Evolutionary conservation across 2,329 filamentous ascomycete genomes (phyloP).

Genomic region (Penicillium hordei): DNA sequence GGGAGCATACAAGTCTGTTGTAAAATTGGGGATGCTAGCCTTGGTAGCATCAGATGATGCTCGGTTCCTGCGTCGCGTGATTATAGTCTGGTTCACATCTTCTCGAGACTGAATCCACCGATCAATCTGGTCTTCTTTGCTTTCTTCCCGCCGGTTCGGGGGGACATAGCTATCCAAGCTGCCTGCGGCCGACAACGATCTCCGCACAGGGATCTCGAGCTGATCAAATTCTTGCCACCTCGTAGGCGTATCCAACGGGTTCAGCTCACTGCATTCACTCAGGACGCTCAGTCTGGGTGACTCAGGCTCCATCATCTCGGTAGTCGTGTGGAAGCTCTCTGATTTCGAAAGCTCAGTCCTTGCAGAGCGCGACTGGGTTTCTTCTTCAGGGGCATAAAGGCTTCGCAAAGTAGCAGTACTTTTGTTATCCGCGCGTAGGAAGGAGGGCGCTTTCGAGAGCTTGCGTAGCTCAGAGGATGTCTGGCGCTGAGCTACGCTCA

Average conservation of each 20-base stretch:
- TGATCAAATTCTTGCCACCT: constrained; percentile 25
- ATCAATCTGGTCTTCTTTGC: constrained; percentile 29
- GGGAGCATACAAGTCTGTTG: constrained; percentile 26
- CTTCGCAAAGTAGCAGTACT: constrained; percentile 43
- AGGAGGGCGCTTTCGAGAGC: constrained; percentile 40
- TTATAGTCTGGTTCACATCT: constrained; percentile 19
- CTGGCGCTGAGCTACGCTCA: constrained; percentile 15
- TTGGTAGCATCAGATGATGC: constrained; percentile 25
- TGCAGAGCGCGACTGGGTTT: constrained; percentile 27
- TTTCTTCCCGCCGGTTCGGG: constrained; percentile 19
- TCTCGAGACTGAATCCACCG: constrained; percentile 34
- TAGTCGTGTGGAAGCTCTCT: constrained; percentile 39
- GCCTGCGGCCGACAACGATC: constrained; percentile 13
- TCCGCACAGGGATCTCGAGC: constrained; percentile 33
- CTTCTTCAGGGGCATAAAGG: constrained; percentile 35
- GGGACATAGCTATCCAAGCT: constrained; percentile 20
- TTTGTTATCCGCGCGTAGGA: constrained; percentile 38
- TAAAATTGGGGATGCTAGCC: constrained; percentile 21
- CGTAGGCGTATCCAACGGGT: constrained; percentile 31
- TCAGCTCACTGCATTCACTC: constrained; percentile 47
- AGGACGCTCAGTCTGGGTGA: constrained; percentile 46
- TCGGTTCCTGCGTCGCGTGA: constrained; percentile 20
- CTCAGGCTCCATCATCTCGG: constrained; percentile 33
- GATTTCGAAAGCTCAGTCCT: constrained; percentile 35
- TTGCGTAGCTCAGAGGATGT: constrained; percentile 27